Percentiles rank a stretch among this genome's conserved stretches.
Conservation (phyloP, 2,329 filamentous ascomycete genomes). For the Dryadomyces quercivorus region DNA sequence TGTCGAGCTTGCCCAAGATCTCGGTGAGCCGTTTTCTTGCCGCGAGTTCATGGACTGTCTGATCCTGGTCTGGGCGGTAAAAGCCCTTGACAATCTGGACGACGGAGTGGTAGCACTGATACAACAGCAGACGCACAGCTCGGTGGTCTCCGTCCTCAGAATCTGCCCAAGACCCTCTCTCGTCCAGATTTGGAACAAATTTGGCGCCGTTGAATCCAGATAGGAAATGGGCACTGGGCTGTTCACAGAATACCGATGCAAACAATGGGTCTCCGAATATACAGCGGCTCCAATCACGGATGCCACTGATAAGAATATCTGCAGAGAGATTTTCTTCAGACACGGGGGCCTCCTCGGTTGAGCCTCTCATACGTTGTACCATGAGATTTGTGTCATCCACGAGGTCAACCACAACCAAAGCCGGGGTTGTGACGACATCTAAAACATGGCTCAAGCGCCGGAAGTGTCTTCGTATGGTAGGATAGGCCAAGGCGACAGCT, state of each 20-base stretch:
- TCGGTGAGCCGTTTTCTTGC: constrained; percentile 38
- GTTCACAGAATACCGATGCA: constrained; percentile 33
- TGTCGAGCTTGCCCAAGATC: constrained; percentile 32
- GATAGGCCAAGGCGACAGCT: constrained; percentile 44
- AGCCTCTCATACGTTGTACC: constrained; percentile 16
- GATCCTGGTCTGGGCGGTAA: constrained; percentile 36
- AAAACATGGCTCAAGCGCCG: constrained; percentile 34
- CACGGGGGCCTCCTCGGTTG: not conserved
- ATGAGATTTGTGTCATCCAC: constrained; percentile 38
- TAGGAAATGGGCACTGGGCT: constrained; percentile 31
- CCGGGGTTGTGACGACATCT: constrained; percentile 37
- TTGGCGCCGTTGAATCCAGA: constrained; percentile 28
- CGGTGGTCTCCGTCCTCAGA: constrained; percentile 14
- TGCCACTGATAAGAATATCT: constrained; percentile 29
- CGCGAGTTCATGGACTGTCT: constrained; percentile 37
- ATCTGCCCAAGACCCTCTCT: constrained; percentile 1
- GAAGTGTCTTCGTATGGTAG: constrained; percentile 39
- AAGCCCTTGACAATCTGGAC: constrained; percentile 41
- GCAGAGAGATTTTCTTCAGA: not conserved
- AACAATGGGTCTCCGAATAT: constrained; percentile 50
- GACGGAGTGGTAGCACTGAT: constrained; percentile 45
- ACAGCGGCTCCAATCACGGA: constrained; percentile 47
- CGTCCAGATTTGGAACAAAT: not conserved
- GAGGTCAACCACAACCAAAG: constrained; percentile 42
- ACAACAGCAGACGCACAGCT: constrained; percentile 38